Percentiles rank a stretch among this genome's conserved stretches.
Conservation (phyloP, 371 early-diverging fungal genomes). For the Syncephalastrum contaminatum region DNA sequence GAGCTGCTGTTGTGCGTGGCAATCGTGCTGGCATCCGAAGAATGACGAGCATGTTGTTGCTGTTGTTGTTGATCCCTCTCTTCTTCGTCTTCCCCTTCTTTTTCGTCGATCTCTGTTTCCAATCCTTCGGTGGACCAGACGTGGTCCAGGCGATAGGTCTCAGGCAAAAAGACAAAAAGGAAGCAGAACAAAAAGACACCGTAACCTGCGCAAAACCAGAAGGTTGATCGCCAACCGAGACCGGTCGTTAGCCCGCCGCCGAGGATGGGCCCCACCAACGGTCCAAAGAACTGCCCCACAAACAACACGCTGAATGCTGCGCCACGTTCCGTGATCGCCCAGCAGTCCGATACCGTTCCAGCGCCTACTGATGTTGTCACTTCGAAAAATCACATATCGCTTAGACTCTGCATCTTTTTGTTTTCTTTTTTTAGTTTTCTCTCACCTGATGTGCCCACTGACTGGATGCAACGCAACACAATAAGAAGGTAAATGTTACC, state of each 20-base stretch:
- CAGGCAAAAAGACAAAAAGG: conserved; percentile 64
- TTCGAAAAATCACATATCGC: neutral
- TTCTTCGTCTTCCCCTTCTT: neutral
- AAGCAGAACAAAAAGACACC: conserved; percentile 54
- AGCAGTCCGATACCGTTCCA: conserved; percentile 41
- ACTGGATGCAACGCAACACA: conserved; percentile 61
- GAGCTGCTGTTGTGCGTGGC: conserved; percentile 1
- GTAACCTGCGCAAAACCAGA: conserved; percentile 66
- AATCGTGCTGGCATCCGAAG: neutral
- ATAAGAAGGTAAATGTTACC: conserved; percentile 50
- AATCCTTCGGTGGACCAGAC: conserved; percentile 18
- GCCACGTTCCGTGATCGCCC: conserved; percentile 38
- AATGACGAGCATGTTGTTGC: neutral
- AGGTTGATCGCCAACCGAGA: conserved; percentile 65
- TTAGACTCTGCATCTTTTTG: neutral
- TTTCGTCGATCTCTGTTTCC: no score
- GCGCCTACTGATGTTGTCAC: conserved; percentile 45
- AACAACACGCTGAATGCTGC: conserved; percentile 48
- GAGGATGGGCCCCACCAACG: conserved; percentile 46
- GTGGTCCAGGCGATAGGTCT: conserved; percentile 61
- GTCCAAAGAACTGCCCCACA: conserved; percentile 58
- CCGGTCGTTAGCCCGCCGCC: conserved; percentile 41
- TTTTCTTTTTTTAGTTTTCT: neutral
- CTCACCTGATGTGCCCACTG: conserved; percentile 64
- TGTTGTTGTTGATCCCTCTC: neutral